Evolutionary conservation across 2,329 filamentous ascomycete species (phyloP), one percentile per base, ranked within the genome.

Genomic region (Byssoonygena ceratinophila): DNA sequence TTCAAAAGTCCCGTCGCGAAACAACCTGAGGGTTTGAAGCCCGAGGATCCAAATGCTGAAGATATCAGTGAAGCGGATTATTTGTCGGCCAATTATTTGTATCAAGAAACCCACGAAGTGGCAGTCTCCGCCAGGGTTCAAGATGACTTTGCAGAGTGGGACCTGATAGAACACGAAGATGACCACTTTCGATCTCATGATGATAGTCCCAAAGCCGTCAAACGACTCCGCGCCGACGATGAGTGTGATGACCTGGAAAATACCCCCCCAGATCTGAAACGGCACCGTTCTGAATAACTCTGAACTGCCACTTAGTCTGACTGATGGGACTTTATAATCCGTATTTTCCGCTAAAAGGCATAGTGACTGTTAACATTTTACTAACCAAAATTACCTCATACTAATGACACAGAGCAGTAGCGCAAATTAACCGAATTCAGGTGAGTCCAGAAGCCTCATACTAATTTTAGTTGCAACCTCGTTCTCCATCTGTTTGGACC

Each of bases 121-220:
- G 45, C 59, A 5, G 58, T 60, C 39, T 62, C 61, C 23, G 59
- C 65, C 9, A 61, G 60, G 22, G 20, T 29, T 8, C 18, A 47
- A 14, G 50, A 52, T 29, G 41, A 39, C 1, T 12, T 46, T n/a
- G 14, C 23, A 39, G 50, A 47, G 12, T 52, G 43, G 50, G 25
- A 52, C n/a, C 11, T 46, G 9, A 23, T 47, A 31, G 41, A 46
- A 20, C 43, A 22, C 29, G 69, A 75, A 37, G 62, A 63, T 8
- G 59, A 63, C 32, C 53, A 36, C 12, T 51, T 63, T 37, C 62
- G 61, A 22, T 57, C 60, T 29, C 51, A 60, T 25, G 63, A 64
- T 51, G 57, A 60, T 43, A 55, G 57, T 23, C 58, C 56, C 43
- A 51, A 59, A 12, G n/a, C 48, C 34, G 46, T 18, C 20, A 57